Evolutionary conservation across 2,329 filamentous ascomycete genomes (phyloP), one percentile per base, ranked within the genome.

Genomic region (Pseudogymnoascus sp.): DNA sequence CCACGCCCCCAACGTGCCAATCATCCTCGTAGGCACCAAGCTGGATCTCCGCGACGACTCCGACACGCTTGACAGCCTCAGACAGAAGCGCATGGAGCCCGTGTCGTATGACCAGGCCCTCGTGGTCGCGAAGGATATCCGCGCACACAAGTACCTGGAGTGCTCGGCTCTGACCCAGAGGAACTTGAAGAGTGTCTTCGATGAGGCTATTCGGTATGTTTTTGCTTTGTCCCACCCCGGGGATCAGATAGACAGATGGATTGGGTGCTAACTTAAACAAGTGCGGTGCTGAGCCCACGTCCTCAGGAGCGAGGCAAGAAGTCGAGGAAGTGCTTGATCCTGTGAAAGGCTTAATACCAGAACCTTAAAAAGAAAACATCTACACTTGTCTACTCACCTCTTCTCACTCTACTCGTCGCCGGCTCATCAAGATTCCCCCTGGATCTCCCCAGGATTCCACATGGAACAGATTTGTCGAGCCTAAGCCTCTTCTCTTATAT

Each of bases 141-240:
- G 87, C 74, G 93, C 95, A 52, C 90, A 95, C 79, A 97, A 97
- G 80, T 99, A 99, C 78, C 84, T 97, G 43, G 95, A 99, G 79
- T 99, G 95, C 80, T 97, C 95, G 61, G 95, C 95, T 58, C 81
- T 99, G 69, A 99, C 95, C 38, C 95, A 97, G 81, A 84, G 93
- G 73, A 97, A 97, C 77, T 78, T 99, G 70, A 99, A 99, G 87
- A 96, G 91, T 72, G 95, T 99, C 59, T 99, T 99, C 74, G 95
- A 99, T 74, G 93, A 97, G 79, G 95, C 95, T 35, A 99, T 99
- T 74, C 88, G 95, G 95, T 97, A 80, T 70, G 88, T 78, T 40
- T 40, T 6, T 58, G 4, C 18, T 6, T 28, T 28, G 5, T 23
- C 28, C 16, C 18, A 18, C 31, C 37, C 31, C 35, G 52, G 18